Evolutionary conservation across 108 stramenopile species (phyloP), one percentile per base, ranked within the genome.

Genomic region (Cyclotella choctawhatcheeana): DNA sequence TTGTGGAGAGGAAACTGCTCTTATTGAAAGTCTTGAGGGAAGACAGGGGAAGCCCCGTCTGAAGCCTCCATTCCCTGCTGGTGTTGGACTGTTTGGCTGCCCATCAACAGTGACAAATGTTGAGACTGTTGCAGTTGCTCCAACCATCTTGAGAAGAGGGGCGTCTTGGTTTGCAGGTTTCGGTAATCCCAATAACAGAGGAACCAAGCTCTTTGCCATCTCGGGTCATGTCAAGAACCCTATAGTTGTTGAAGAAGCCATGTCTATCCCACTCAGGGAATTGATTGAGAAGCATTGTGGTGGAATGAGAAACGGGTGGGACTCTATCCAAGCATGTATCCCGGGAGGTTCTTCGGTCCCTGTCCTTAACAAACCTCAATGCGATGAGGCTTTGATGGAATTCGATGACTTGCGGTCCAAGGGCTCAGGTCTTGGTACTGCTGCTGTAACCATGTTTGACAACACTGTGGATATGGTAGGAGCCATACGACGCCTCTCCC

Each of bases 81-180:
- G 98, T 74, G 97, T 97, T 14, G 99, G 99, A 22, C 64, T 99
- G 31, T 99, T 97, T 76, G 99, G 99, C 26, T 99, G 99, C 85
- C 99, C 99, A 20, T 94, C 97, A 52, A 99, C 99, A 16, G 99
- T 99, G 22, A 99, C 99, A 48, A 99, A 99, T 79, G 99, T 99
- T 33, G 99, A 99, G 85, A 99, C 99, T 7, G 81, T 99, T 14
- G 99, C 99, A 18, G 99, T 99, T 2, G 61, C 96, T 1, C 99
- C 99, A 21, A 99, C 99, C 33, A 99, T 99, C 70, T 84, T 99
- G 44, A 89, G 98, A 53, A 87, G 99, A 40, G 99, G 99, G 52
- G 95, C 96, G 12, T 82, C 84, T 29, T 99, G 99, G 99, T 99
- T 99, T 80, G 86, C 95, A 27, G 84, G 88, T 5, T 97, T 99